Conservation (phyloP, 2,329 filamentous ascomycete species). For the Xylaria sp. region DNA sequence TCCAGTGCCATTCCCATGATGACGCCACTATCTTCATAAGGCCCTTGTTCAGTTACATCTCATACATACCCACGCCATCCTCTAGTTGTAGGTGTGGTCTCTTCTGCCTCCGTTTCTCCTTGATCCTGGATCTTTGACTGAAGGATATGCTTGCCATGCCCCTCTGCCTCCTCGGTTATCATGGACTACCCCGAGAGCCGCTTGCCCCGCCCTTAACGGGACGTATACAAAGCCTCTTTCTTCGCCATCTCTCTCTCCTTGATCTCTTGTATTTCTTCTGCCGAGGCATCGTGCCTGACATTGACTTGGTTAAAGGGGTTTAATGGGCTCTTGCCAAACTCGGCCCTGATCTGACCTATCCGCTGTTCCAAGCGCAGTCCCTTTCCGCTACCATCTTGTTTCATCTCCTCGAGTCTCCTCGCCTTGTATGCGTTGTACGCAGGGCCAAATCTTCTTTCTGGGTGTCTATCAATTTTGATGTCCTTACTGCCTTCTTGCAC, state of each 20-base stretch:
- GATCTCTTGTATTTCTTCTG: slow-evolving; percentile 73
- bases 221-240: slow-evolving; percentile 59
- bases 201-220: neutral
- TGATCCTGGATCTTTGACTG: too few relatives aligned
- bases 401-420: slow-evolving; percentile 80
- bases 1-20: too few relatives aligned
- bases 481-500: slow-evolving; percentile 59
- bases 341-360: slow-evolving; percentile 81
- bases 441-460: slow-evolving; percentile 84
- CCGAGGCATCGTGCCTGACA: slow-evolving; percentile 74
- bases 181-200: neutral
- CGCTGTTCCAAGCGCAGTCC: slow-evolving; percentile 82
- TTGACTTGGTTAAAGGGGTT: slow-evolving; percentile 92
- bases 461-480: slow-evolving; percentile 82
- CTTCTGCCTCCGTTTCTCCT: too few relatives aligned
- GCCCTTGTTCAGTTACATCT: too few relatives aligned
- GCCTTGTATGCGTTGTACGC: slow-evolving; percentile 85
- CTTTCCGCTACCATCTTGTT: slow-evolving; percentile 71
- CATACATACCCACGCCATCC: too few relatives aligned
- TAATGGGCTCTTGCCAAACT: slow-evolving; percentile 92
- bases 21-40: too few relatives aligned
- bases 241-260: slow-evolving; percentile 69
- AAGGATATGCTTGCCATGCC: too few relatives aligned
- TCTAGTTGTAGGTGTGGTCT: too few relatives aligned
- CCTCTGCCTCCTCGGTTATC: too few relatives aligned